Evolutionary conservation across 345 rosid species (phyloP), one percentile per base, ranked within the genome.

Genomic region (Pistacia vera): DNA sequence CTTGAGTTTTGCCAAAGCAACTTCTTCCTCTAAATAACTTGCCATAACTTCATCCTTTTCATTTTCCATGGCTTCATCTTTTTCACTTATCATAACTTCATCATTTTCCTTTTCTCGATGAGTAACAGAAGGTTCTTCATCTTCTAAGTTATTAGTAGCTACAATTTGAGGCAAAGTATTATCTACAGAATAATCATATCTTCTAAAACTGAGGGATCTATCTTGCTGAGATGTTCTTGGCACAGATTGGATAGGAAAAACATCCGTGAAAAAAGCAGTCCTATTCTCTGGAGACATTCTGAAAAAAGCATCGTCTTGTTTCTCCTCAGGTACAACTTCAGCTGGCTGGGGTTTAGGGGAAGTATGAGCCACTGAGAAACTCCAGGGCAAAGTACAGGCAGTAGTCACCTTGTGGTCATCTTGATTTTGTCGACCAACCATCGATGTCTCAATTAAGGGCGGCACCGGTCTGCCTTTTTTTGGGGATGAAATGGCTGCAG

Each of bases 1-100:
- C 87, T 87, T 93, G 77, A 93, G 91, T 83, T 91, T 92, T 83
- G 98, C 97, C 72, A 78, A 81, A 1, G 90, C 86, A 85, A 88
- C 88, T 86, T 87, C 93, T 81, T 90, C 89, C 59, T 85, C 84
- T 68, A 81, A 82, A 68, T 79, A 73, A 60, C 79, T 62, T 66
- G 73, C 79, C 76, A 80, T 70, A 62, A 70, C 82, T 62, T 70
- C 71, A 68, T 74, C 83, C 78, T 74, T 81, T 77, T 86, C 84
- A 4, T 80, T 76, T 76, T 79, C 87, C 59, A 28, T 49, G 46
- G 30, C 28, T 65, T 75, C 71, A 72, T 69, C 82, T 75, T 74
- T 81, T 77, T 85, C 84, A 4, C 74, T 75, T 75, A 78, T 85
- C 69, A 41, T 41, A 66, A 44, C 54, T 55, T 68, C 69, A 67